Percentiles rank a stretch among this genome's conserved stretches.
phyloP scores from a whole-genome alignment of 2,329 filamentous ascomycete species.

The Ophiostoma sp. region DNA sequence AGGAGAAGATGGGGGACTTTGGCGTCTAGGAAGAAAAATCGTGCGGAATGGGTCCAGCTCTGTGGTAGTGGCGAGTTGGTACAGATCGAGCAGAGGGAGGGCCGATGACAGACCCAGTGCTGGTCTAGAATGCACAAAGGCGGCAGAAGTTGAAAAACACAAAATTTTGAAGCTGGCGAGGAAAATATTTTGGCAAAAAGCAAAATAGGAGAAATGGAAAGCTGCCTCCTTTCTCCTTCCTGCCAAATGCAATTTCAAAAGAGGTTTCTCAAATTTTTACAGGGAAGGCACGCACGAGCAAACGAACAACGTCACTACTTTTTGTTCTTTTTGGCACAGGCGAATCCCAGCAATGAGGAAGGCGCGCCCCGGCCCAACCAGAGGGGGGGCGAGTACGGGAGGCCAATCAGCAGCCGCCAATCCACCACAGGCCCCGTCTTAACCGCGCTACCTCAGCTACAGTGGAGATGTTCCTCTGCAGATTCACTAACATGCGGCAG shows the following conservation, averaged over 20 bases:
- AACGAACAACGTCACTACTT: slow-evolving; percentile 11
- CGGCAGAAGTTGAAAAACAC: neutral
- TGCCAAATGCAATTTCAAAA: neutral
- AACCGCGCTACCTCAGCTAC: neutral
- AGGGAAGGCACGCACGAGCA: neutral
- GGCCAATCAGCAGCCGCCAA: slow-evolving; percentile 8
- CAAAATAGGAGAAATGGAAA: neutral
- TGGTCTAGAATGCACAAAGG: neutral
- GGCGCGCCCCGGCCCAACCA: slow-evolving; percentile 4
- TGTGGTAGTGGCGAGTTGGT: neutral
- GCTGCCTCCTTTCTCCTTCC: neutral
- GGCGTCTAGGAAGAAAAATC: neutral
- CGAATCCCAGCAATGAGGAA: neutral
- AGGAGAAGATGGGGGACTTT: neutral
- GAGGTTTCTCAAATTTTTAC: slow-evolving; percentile 2
- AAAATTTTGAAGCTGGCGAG: neutral
- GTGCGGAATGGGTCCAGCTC: neutral
- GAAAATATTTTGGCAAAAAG: neutral
- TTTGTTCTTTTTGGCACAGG: neutral
- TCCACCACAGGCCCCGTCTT: neutral
- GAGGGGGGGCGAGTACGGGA: neutral
- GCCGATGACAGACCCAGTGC: neutral
- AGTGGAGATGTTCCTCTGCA: neutral
- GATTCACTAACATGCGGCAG: slow-evolving; percentile 7
- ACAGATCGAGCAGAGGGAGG: neutral